Base-by-base conservation (phyloP, 2,329 filamentous ascomycete genomes). In the Stagonosporopsis vannaccii region DNA sequence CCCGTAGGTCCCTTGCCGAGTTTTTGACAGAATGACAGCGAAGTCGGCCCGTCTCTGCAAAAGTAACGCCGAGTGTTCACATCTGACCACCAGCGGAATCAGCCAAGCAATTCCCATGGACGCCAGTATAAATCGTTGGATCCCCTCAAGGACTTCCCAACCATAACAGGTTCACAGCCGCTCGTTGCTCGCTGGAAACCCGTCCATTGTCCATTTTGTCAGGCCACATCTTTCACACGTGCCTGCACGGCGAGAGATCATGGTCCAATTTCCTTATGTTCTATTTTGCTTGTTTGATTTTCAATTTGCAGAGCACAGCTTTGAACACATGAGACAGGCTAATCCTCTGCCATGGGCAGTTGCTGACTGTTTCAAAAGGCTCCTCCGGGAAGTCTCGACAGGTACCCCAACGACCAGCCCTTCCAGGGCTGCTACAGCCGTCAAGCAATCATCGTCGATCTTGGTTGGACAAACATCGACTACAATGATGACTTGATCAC, bases 271-370 rank as follows among this genome's bases (percentile, higher is more conserved):
- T 40, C 12, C 37, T 25, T 28, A 26, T 37, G 20, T 37, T 47
- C 22, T 47, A 26, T 11, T n/a, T 28, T 37, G 22, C 13, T 47
- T 15, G 26, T 47, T 33, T 19, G 11, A 8, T 47, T 33, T 44
- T 23, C 19, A 22, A 2, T 47, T 49, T 52, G 52, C 49, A 60
- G 50, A 58, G 42, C 36, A 51, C 51, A 59, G 51, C 51, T 49
- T 58, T 50, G 47, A 58, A 42, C 54, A 58, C 23, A 55, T 52
- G 54, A 52, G 40, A 57, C 42, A 43, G 47, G 45, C 51, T 56
- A 58, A 58, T 43, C 39, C 58, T 46, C 51, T 58, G 58, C 54
- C 51, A 52, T 25, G 49, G 54, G 54, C 54, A 56, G 54, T 40
- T 52, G 47, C 58, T 60, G 50, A 60, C 53, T 54, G 37, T 25